These are phyloP conservation scores for Davidsoniella virescens DNA, from an alignment of 2,329 filamentous ascomycete genomes.

Conservation along the genomic window DNA sequence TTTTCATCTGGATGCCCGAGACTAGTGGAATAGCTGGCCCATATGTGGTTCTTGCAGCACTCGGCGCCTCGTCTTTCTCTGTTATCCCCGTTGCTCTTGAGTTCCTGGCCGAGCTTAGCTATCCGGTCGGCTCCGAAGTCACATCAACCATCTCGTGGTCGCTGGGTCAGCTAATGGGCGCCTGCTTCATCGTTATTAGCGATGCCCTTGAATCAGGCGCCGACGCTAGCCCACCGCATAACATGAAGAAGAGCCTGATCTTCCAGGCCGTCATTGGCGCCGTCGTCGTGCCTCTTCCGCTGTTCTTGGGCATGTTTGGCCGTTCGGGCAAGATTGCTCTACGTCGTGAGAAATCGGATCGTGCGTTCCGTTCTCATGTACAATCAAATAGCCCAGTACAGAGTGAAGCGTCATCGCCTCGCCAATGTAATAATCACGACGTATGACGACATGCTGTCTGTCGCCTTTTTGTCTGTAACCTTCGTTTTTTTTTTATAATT, in stretches of 20 bases:
- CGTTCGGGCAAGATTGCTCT: constrained; percentile 18
- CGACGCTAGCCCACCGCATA: constrained; percentile 40
- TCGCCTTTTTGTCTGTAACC: too few species aligned
- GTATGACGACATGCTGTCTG: too few species aligned
- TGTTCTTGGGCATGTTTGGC: constrained; percentile 57
- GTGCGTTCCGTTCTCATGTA: background rate
- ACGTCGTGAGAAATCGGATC: background rate
- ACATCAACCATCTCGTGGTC: constrained; percentile 73
- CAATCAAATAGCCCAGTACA: too few species aligned
- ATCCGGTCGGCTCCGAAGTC: constrained; percentile 74
- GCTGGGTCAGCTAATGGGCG: constrained; percentile 72
- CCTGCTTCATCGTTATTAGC: constrained; percentile 67
- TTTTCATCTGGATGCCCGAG: constrained; percentile 60
- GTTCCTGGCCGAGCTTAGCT: constrained; percentile 71
- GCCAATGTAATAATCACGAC: too few species aligned
- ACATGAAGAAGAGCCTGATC: constrained; percentile 61
- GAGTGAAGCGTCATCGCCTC: too few species aligned
- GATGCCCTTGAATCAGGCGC: constrained; percentile 49
- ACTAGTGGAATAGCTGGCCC: constrained; percentile 45
- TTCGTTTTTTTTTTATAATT: too few species aligned
- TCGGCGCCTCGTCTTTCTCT: constrained; percentile 67
- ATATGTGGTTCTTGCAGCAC: constrained; percentile 56
- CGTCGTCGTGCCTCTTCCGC: constrained; percentile 46
- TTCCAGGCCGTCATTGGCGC: constrained; percentile 62
- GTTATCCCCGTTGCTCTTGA: constrained; percentile 76